Conservation (phyloP, 2,329 filamentous ascomycete genomes). For the Zymoseptoria pseudotritici region DNA sequence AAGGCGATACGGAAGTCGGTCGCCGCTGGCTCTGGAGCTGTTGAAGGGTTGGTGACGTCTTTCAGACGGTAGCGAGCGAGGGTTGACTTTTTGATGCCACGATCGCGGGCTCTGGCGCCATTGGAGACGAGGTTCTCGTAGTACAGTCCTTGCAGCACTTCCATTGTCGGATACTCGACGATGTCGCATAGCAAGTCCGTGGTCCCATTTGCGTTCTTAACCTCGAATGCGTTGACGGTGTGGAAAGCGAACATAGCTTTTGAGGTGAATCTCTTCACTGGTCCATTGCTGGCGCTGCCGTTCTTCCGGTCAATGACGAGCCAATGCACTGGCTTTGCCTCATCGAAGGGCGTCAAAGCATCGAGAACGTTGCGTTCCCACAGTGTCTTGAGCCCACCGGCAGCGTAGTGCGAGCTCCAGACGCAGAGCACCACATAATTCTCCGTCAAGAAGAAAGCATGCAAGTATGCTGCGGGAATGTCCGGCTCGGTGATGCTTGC, state of each 20-base stretch:
- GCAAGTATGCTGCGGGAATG: conserved; percentile 62
- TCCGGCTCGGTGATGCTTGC: conserved; percentile 53
- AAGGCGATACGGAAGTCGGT: background rate
- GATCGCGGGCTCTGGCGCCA: conserved; percentile 30
- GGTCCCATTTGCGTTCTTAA: conserved; percentile 32
- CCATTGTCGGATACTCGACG: conserved; percentile 54
- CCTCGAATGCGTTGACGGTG: conserved; percentile 68
- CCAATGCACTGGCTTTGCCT: conserved; percentile 44
- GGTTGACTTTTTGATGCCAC: background rate
- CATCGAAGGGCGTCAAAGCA: conserved; percentile 53
- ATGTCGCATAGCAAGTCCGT: conserved; percentile 59
- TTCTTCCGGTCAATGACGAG: conserved; percentile 64
- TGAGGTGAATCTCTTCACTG: conserved; percentile 62
- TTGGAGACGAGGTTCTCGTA: conserved; percentile 60
- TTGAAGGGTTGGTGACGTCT: background rate
- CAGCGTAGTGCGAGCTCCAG: conserved; percentile 56
- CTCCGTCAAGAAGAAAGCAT: conserved; percentile 68
- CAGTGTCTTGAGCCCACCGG: conserved; percentile 52
- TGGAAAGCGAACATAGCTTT: conserved; percentile 73
- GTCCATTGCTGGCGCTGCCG: conserved; percentile 54
- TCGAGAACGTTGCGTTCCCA: conserved; percentile 63
- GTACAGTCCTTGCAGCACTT: conserved; percentile 61
- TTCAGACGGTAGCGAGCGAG: background rate
- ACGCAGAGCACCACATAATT: conserved; percentile 67
- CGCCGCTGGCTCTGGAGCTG: background rate